Percentiles rank a stretch among this genome's conserved stretches.
Evolutionary conservation across 2,329 filamentous ascomycete species (phyloP).

Genomic region (Aureobasidium sp.): DNA sequence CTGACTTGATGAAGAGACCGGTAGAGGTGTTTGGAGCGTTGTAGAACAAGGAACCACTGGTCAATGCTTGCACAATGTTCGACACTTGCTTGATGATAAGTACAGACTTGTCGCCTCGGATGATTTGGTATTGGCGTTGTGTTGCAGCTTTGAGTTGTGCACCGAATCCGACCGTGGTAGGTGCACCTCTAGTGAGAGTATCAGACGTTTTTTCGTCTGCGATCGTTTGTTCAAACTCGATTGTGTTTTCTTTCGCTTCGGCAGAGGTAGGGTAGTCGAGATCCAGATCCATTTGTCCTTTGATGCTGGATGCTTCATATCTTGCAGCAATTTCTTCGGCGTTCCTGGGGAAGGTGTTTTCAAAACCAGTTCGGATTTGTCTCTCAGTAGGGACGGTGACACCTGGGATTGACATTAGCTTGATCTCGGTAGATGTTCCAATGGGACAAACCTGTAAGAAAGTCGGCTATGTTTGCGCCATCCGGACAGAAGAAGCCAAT

Average conservation of each 20-base stretch:
- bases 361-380: slow-evolving; percentile 37
- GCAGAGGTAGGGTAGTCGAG: slow-evolving; percentile 39
- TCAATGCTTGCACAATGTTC: slow-evolving; percentile 68
- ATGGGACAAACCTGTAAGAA: slow-evolving; percentile 74
- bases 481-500: slow-evolving; percentile 69
- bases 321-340: slow-evolving; percentile 45
- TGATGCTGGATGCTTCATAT: slow-evolving; percentile 26
- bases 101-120: slow-evolving; percentile 69
- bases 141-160: slow-evolving; percentile 76
- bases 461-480: slow-evolving; percentile 74
- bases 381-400: slow-evolving; percentile 51
- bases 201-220: background rate
- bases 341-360: slow-evolving; percentile 41
- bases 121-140: slow-evolving; percentile 69
- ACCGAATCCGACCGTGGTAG: slow-evolving; percentile 66
- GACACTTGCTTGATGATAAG: slow-evolving; percentile 61
- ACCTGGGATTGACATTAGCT: background rate
- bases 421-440: slow-evolving; percentile 45
- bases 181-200: slow-evolving; percentile 50
- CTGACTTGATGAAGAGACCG: slow-evolving; percentile 73
- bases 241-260: slow-evolving; percentile 26
- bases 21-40: slow-evolving; percentile 44
- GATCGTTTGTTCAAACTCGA: background rate
- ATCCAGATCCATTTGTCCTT: slow-evolving; percentile 40
- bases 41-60: slow-evolving; percentile 76